phyloP scores from a whole-genome alignment of 208 protist genomes.

The Angomonas desouzai region DNA sequence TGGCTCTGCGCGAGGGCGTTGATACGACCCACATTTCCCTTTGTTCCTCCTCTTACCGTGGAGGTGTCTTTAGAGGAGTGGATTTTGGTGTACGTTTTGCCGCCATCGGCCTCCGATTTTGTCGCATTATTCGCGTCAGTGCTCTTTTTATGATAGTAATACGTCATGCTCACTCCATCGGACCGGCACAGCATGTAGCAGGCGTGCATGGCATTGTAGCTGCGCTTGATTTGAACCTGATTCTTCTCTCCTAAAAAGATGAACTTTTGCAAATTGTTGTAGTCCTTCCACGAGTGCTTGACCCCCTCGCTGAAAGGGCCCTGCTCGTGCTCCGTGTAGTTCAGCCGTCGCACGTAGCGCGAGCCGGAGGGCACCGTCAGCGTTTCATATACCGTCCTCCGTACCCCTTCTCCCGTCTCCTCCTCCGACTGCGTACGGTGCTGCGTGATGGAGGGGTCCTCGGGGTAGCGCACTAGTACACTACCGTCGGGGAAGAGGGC shows the following conservation, averaged over 20 bases:
- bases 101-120: slow-evolving; percentile 5
- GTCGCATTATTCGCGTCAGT: background rate
- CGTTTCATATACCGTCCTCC: slow-evolving; percentile 30
- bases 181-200: slow-evolving; percentile 51
- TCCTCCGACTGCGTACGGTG: background rate
- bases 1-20: slow-evolving; percentile 3
- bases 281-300: background rate
- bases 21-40: background rate
- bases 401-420: slow-evolving; percentile 8
- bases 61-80: background rate
- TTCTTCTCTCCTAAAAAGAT: background rate
- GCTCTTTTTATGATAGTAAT: slow-evolving; percentile 31
- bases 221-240: slow-evolving; percentile 7
- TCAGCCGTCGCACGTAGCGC: slow-evolving; percentile 34
- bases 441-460: background rate
- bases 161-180: slow-evolving; percentile 55
- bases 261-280: background rate
- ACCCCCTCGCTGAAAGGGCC: background rate
- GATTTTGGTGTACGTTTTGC: slow-evolving; percentile 4
- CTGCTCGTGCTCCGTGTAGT: background rate
- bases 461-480: slow-evolving; percentile 45
- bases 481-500: slow-evolving; percentile 63
- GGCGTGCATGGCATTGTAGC: slow-evolving; percentile 50
- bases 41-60: background rate
- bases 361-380: slow-evolving; percentile 35